These are phyloP conservation scores for Patellifolia procumbens DNA, from an alignment of 179 eudicot species.

Conservation along the genomic window DNA sequence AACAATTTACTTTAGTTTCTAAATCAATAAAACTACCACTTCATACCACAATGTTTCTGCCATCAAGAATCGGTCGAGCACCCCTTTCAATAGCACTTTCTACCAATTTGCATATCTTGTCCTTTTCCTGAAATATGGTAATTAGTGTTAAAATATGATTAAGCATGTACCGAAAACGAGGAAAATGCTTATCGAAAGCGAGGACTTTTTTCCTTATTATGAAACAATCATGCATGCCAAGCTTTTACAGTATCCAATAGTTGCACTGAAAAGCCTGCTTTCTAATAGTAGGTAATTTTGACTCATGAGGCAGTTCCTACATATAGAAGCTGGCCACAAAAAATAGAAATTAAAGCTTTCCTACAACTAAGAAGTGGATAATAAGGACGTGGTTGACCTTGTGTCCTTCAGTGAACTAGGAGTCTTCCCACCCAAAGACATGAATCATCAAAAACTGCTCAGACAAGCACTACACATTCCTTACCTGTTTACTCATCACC, in stretches of 20 bases:
- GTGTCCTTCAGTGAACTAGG: no score
- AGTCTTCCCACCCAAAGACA: neutral
- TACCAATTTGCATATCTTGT: slow-evolving; percentile 62
- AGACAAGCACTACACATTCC: neutral
- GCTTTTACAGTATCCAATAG: neutral
- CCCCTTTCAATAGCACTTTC: slow-evolving; percentile 80
- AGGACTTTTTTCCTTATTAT: neutral
- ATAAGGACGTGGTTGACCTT: neutral
- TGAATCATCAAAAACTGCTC: neutral
- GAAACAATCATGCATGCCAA: neutral
- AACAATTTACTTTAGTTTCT: neutral
- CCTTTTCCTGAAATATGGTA: slow-evolving; percentile 62
- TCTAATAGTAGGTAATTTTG: neutral
- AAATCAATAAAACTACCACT: neutral
- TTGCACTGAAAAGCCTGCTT: neutral
- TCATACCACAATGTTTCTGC: slow-evolving; percentile 57
- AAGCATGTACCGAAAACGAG: neutral
- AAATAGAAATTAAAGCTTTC: neutral
- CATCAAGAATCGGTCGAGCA: slow-evolving; percentile 78
- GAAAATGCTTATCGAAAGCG: neutral
- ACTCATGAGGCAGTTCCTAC: neutral
- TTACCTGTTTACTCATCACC: slow-evolving; percentile 81
- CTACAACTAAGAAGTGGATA: neutral
- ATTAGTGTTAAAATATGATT: neutral
- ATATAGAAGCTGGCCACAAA: neutral